Percentiles rank a stretch among this genome's conserved stretches.
Conservation (phyloP, 768 basidiomycete species). For the Baorangia bicolor region DNA sequence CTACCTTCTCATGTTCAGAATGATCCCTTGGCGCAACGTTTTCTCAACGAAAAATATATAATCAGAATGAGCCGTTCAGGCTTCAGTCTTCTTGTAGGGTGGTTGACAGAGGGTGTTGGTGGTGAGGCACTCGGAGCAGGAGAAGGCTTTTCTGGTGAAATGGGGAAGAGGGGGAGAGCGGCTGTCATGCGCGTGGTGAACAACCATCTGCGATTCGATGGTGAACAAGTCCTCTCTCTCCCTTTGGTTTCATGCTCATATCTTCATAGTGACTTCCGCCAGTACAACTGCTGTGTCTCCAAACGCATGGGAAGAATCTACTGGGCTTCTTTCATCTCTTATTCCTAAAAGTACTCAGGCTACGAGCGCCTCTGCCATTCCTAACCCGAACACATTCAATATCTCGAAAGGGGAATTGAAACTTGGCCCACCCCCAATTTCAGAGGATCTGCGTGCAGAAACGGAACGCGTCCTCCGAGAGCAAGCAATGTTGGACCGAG, state of each 20-base stretch:
- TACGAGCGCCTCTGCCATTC: slow-evolving; percentile 35
- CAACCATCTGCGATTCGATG: slow-evolving; percentile 87
- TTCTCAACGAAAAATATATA: slow-evolving; percentile 87
- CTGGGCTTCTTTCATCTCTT: slow-evolving; percentile 78
- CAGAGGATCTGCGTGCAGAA: slow-evolving; percentile 79
- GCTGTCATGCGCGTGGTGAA: slow-evolving; percentile 93
- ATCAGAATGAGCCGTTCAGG: slow-evolving; percentile 89
- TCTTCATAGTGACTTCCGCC: slow-evolving; percentile 60
- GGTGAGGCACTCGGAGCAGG: slow-evolving; percentile 82
- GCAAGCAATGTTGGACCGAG: slow-evolving; percentile 73
- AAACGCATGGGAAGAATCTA: slow-evolving; percentile 81
- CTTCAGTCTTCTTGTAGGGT: slow-evolving; percentile 88
- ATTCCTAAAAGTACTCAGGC: slow-evolving; percentile 61
- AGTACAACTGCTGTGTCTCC: slow-evolving; percentile 62
- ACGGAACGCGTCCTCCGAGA: slow-evolving; percentile 78
- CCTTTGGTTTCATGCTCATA: slow-evolving; percentile 18
- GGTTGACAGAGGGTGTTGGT: slow-evolving; percentile 91
- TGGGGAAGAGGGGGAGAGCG: slow-evolving; percentile 81
- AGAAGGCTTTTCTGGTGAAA: slow-evolving; percentile 76
- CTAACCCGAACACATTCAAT: slow-evolving; percentile 75
- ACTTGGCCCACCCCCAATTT: slow-evolving; percentile 77
- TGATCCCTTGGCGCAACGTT: slow-evolving; percentile 79
- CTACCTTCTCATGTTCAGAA: slow-evolving; percentile 82
- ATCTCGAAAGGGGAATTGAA: slow-evolving; percentile 74
- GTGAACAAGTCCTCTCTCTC: slow-evolving; percentile 42